Percentiles rank a stretch among this genome's conserved stretches.
Evolutionary conservation across 1,284 basidiomycete genomes (phyloP).

Genomic region (Peniophora sp.): DNA sequence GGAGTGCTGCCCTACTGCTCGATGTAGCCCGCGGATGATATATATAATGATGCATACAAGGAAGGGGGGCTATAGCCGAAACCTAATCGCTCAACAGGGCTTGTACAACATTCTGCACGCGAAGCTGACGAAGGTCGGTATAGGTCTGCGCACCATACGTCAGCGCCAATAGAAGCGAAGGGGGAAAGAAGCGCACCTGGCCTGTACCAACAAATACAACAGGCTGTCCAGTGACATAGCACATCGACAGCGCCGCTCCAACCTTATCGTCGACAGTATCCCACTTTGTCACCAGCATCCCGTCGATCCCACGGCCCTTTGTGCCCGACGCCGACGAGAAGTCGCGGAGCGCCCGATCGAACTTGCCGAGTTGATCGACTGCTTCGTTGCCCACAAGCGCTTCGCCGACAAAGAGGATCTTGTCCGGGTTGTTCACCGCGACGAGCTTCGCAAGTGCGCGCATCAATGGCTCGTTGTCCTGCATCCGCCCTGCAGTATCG

Average conservation of each 20-base stretch:
- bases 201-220: constrained; percentile 96
- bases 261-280: constrained; percentile 95
- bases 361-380: constrained; percentile 91
- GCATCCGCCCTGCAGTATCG: constrained; percentile 97
- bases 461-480: constrained; percentile 98
- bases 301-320: constrained; percentile 81
- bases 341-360: constrained; percentile 85
- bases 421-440: constrained; percentile 87
- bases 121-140: constrained; percentile 83
- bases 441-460: constrained; percentile 97
- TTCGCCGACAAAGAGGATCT: constrained; percentile 94
- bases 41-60: no score
- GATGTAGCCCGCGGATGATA: no score
- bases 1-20: no score
- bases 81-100: constrained; percentile 73
- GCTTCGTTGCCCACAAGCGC: constrained; percentile 96
- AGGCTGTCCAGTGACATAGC: constrained; percentile 93
- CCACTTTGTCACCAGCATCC: constrained; percentile 96
- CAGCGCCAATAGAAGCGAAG: neutral
- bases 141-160: constrained; percentile 59
- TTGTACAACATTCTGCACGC: constrained; percentile 89
- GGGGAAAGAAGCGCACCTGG: constrained; percentile 49
- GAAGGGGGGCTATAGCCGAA: no score
- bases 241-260: constrained; percentile 94
- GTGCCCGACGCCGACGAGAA: constrained; percentile 67